Evolutionary conservation across 2,329 filamentous ascomycete species (phyloP).

Genomic region (Cordyceps pruinosa): DNA sequence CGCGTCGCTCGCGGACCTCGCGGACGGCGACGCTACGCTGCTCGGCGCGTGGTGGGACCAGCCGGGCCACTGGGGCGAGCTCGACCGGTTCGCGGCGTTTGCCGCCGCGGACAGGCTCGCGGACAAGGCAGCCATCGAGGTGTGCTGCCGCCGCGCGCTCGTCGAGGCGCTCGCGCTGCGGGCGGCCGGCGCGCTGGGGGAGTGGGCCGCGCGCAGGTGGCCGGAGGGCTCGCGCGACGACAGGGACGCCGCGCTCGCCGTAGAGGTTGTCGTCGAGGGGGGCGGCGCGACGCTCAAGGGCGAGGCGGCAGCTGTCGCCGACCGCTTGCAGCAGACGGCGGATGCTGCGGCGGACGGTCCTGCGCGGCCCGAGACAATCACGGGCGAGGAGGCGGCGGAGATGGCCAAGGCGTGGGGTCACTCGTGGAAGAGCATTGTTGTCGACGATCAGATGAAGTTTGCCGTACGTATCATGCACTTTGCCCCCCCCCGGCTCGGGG

Average conservation of each 20-base stretch:
- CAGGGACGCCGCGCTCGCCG: constrained; percentile 28
- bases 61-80: constrained; percentile 43
- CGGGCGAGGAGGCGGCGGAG: constrained; percentile 34
- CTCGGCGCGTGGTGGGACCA: constrained; percentile 49
- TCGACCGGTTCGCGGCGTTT: constrained; percentile 40
- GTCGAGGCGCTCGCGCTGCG: constrained; percentile 43
- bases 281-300: constrained; percentile 35
- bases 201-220: constrained; percentile 30
- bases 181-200: constrained; percentile 23
- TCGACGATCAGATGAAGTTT: constrained; percentile 62
- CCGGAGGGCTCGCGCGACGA: constrained; percentile 25
- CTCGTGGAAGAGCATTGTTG: constrained; percentile 50
- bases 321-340: constrained; percentile 22
- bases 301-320: constrained; percentile 28
- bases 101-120: constrained; percentile 31
- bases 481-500: neutral
- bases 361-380: constrained; percentile 18
- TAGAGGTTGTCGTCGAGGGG: constrained; percentile 33
- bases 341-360: constrained; percentile 21
- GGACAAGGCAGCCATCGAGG: constrained; percentile 40
- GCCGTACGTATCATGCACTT: constrained; percentile 48
- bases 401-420: constrained; percentile 41
- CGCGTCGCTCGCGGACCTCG: constrained; percentile 35
- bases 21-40: constrained; percentile 38
- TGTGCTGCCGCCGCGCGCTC: constrained; percentile 43